Evolutionary conservation across 495 filamentous ascomycete genomes (phyloP).

Genomic region (Talaromyces trachyspermus): DNA sequence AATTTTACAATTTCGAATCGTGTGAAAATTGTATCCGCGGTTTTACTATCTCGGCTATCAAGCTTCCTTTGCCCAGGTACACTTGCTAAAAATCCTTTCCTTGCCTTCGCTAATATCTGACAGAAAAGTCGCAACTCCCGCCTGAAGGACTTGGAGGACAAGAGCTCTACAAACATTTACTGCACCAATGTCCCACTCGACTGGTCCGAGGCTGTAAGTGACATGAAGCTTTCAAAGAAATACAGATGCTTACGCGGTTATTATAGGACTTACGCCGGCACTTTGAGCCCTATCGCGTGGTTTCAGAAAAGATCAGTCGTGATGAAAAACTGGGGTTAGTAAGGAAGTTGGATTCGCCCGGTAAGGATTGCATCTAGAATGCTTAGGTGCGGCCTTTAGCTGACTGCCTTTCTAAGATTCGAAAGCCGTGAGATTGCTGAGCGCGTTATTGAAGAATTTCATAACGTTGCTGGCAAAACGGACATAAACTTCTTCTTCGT

Average conservation of each 20-base stretch:
- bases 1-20: conserved; percentile 77
- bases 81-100: conserved; percentile 1
- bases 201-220: conserved; percentile 77
- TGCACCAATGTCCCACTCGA: conserved; percentile 88
- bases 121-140: conserved; percentile 95
- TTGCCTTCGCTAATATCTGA: conserved; percentile 13
- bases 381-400: neutral
- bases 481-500: conserved; percentile 79
- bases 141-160: conserved; percentile 85
- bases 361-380: conserved; percentile 39
- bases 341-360: conserved; percentile 96
- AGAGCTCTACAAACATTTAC: conserved; percentile 86
- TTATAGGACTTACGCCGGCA: conserved; percentile 30
- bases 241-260: neutral
- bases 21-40: conserved; percentile 93
- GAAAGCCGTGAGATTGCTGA: conserved; percentile 83
- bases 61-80: conserved; percentile 86
- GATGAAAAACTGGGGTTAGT: conserved; percentile 77
- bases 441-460: conserved; percentile 73
- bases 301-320: conserved; percentile 87
- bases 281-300: conserved; percentile 75
- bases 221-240: neutral
- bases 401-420: conserved; percentile 49
- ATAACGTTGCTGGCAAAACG: conserved; percentile 59
- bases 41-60: conserved; percentile 92